Conservation (phyloP, 441 rosid species). For the Omphalea diandra region DNA sequence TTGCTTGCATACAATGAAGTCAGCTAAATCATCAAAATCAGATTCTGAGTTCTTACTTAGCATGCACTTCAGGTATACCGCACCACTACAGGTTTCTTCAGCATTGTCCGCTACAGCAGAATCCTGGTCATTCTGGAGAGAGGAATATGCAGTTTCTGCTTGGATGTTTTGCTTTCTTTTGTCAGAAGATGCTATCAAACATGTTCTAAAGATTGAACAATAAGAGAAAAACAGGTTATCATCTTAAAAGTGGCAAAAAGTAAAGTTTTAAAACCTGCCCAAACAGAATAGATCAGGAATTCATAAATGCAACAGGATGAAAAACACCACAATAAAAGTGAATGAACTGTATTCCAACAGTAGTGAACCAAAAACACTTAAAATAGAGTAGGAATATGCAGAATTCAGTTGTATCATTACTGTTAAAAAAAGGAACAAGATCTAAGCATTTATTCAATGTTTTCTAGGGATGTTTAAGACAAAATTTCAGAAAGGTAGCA, state of each 20-base stretch:
- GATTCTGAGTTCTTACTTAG: slow-evolving; percentile 21
- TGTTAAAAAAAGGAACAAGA: background rate
- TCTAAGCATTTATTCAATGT: background rate
- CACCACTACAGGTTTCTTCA: slow-evolving; percentile 47
- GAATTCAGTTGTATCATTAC: background rate
- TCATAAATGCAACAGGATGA: background rate
- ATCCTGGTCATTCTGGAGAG: slow-evolving; percentile 17
- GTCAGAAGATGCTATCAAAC: slow-evolving; percentile 11
- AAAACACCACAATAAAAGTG: background rate
- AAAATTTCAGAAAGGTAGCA: background rate
- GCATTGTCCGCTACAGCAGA: slow-evolving; percentile 30
- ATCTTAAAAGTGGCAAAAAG: no score
- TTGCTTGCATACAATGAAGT: slow-evolving; percentile 59
- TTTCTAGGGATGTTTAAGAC: background rate
- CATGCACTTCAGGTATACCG: slow-evolving; percentile 46
- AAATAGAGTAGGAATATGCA: background rate
- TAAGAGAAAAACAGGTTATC: background rate
- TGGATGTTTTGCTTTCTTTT: slow-evolving; percentile 20
- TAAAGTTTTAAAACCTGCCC: no score
- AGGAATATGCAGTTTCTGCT: slow-evolving; percentile 32
- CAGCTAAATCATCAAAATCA: slow-evolving; percentile 58
- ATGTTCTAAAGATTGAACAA: slow-evolving; percentile 28
- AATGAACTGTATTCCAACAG: background rate
- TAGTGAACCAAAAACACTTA: no score
- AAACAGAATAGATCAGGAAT: slow-evolving; percentile 5